A percentile compares a stretch with the other conserved stretches of the same genome.
Evolutionary conservation across 208 protist genomes (phyloP).

Genomic region (Herpetomonas muscarum): DNA sequence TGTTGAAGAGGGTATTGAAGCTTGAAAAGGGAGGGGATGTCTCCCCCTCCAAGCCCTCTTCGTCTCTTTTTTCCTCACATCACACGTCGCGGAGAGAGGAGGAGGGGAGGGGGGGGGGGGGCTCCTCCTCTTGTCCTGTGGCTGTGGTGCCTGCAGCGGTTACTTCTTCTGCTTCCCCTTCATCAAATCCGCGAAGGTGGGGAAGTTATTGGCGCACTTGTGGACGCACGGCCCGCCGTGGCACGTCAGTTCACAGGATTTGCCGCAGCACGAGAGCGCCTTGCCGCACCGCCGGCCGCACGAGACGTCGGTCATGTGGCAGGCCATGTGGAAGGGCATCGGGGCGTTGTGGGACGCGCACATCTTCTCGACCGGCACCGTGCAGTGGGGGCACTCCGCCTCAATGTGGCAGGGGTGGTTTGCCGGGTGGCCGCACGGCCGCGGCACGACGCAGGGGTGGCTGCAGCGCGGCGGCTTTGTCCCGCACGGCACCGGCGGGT

Average conservation of each 20-base stretch:
- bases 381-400: constrained; percentile 67
- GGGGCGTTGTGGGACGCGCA: constrained; percentile 74
- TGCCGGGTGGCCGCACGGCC: constrained; percentile 81
- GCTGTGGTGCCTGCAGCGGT: neutral
- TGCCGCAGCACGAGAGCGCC: constrained; percentile 67
- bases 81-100: neutral
- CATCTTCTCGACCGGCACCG: constrained; percentile 70
- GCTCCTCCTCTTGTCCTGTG: neutral
- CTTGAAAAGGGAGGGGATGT: no score
- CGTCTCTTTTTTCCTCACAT: neutral
- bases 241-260: constrained; percentile 57
- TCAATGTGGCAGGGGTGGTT: constrained; percentile 81
- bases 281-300: constrained; percentile 80
- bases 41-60: no score
- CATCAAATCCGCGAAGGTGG: constrained; percentile 26
- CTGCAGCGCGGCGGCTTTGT: constrained; percentile 78
- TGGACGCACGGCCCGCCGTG: constrained; percentile 74
- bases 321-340: constrained; percentile 72
- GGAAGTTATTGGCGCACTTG: constrained; percentile 41
- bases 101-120: neutral
- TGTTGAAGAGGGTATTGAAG: no score
- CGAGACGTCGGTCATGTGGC: constrained; percentile 48
- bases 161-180: constrained; percentile 8
- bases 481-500: constrained; percentile 89
- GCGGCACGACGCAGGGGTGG: constrained; percentile 67